phyloP scores from a whole-genome alignment of 2,329 filamentous ascomycete species.

The Fusarium bactridioides region DNA sequence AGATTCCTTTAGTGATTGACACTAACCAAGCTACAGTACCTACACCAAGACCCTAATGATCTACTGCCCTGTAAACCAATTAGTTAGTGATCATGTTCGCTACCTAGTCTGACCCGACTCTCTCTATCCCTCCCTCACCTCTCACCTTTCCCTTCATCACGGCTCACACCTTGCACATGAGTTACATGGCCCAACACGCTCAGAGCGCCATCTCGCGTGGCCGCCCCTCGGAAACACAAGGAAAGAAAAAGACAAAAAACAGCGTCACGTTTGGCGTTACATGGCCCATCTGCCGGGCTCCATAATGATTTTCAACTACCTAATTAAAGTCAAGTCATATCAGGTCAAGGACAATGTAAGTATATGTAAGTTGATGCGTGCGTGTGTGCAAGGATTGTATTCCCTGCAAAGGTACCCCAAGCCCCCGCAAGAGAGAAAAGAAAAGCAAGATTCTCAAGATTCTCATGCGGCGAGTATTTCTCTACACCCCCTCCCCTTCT shows the following conservation, averaged over 20 bases:
- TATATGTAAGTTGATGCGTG: not conserved
- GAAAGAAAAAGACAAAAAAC: not conserved
- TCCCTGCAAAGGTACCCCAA: slow-evolving; percentile 19
- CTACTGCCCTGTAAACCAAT: not conserved
- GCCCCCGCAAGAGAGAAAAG: not conserved
- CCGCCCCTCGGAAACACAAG: slow-evolving; percentile 35
- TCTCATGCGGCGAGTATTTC: not conserved
- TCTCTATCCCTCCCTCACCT: not conserved
- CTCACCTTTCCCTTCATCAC: not conserved
- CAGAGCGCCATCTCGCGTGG: slow-evolving; percentile 42
- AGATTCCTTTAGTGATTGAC: not conserved
- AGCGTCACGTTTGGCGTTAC: slow-evolving; percentile 29
- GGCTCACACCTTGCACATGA: slow-evolving; percentile 33
- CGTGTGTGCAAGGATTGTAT: slow-evolving; percentile 24
- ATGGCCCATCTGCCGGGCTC: slow-evolving; percentile 36
- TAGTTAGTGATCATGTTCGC: not conserved
- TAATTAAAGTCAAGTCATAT: not conserved
- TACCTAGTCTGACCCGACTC: not conserved
- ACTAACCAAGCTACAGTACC: not conserved
- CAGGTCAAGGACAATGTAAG: not conserved
- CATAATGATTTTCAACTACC: slow-evolving; percentile 2
- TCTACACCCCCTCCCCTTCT: not conserved
- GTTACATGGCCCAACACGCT: slow-evolving; percentile 20
- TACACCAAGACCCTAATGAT: not conserved
- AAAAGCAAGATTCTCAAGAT: not conserved